Conservation (phyloP, 202 grass and related monocot species). For the Schoenoplectus tabernaemontani region DNA sequence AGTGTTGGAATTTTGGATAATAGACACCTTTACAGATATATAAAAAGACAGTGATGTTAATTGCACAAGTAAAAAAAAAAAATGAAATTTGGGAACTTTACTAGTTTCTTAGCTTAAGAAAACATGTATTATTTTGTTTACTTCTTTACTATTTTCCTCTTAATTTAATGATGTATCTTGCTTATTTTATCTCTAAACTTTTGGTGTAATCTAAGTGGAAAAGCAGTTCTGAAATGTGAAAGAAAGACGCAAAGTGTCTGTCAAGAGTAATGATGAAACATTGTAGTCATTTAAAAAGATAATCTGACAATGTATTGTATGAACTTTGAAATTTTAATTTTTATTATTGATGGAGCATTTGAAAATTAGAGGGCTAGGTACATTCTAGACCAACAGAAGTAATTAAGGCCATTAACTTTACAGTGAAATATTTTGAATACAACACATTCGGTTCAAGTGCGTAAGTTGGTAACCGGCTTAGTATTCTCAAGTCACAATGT, state of each 20-base stretch:
- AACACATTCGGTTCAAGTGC: not conserved
- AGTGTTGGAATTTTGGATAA: not conserved
- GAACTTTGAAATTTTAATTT: not conserved
- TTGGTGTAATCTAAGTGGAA: not conserved
- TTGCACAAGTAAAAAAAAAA: not conserved
- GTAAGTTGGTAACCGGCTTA: not conserved
- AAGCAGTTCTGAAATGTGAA: not conserved
- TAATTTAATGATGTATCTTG: not conserved
- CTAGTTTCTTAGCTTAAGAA: not conserved
- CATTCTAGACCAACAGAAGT: not conserved
- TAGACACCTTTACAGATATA: not conserved
- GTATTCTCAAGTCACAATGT: not conserved
- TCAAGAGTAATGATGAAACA: not conserved
- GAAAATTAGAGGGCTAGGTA: not conserved
- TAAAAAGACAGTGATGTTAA: not conserved
- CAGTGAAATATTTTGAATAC: not conserved
- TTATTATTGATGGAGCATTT: not conserved
- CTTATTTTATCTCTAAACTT: not conserved
- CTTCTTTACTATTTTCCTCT: not conserved
- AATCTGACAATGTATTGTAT: conserved; percentile 1
- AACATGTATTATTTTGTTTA: not conserved
- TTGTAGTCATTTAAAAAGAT: not conserved
- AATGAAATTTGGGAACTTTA: not conserved
- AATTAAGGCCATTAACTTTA: not conserved
- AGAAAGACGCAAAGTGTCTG: not conserved